Evolutionary conservation across 1,284 basidiomycete species (phyloP).

Genomic region (Ceraceosorus guamensis): DNA sequence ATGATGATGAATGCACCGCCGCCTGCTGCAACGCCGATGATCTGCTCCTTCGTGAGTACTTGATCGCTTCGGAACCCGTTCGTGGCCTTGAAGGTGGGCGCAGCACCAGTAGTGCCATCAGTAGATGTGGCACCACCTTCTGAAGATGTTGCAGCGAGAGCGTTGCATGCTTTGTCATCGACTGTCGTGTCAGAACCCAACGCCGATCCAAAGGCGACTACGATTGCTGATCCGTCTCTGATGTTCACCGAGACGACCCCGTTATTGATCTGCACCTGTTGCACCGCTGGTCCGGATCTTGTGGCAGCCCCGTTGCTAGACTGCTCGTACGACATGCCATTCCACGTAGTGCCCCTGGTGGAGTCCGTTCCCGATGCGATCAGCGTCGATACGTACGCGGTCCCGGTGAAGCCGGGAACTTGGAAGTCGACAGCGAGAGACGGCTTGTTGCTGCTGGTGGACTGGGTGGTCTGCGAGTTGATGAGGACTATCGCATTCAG

Average conservation of each 20-base stretch:
- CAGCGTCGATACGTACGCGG: constrained; percentile 23
- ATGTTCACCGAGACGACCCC: constrained; percentile 24
- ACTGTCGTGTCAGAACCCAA: constrained; percentile 17
- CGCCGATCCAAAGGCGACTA: constrained; percentile 17
- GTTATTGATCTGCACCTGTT: constrained; percentile 5
- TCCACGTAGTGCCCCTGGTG: constrained; percentile 24
- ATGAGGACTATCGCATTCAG: constrained; percentile 25
- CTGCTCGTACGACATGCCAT: constrained; percentile 30
- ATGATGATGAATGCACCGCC: constrained; percentile 3
- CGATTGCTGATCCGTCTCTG: constrained; percentile 28
- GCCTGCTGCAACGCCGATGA: constrained; percentile 7
- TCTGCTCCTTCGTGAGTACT: not conserved
- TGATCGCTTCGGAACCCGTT: constrained; percentile 16
- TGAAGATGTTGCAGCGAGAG: not conserved
- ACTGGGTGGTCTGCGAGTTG: constrained; percentile 25
- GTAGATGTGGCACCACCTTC: not conserved
- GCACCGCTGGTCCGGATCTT: constrained; percentile 12
- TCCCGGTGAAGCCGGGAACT: constrained; percentile 23
- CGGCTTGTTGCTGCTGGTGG: not conserved
- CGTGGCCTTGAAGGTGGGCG: constrained; percentile 31
- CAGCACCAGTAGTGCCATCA: constrained; percentile 3
- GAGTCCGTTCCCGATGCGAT: constrained; percentile 24
- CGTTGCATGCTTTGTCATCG: constrained; percentile 8
- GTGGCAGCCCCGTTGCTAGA: constrained; percentile 16
- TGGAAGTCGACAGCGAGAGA: constrained; percentile 13